These are phyloP conservation scores for Chalaropsis ovoidea DNA, from an alignment of 2,329 filamentous ascomycete genomes.

Conservation along the genomic window DNA sequence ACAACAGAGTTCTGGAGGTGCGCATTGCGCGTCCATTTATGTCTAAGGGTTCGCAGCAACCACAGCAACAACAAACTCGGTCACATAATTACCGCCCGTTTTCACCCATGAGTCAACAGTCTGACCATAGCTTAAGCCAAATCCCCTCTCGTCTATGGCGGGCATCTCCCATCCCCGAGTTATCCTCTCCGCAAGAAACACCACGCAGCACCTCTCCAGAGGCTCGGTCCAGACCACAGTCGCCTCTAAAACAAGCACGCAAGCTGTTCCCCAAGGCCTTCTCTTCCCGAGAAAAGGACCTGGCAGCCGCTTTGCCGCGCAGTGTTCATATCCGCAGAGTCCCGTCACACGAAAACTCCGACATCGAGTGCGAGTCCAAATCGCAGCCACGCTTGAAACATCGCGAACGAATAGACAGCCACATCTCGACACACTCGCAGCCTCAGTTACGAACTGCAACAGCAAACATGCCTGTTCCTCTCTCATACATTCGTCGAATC, in stretches of 20 bases:
- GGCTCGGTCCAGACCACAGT: not conserved
- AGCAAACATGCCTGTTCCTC: constrained; percentile 19
- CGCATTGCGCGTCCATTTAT: constrained; percentile 18
- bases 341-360: constrained; percentile 3
- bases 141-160: not conserved
- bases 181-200: not conserved
- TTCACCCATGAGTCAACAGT: constrained; percentile 5
- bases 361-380: constrained; percentile 12
- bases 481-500: constrained; percentile 17
- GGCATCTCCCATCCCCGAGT: constrained; percentile 10
- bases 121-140: not conserved
- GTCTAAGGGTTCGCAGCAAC: constrained; percentile 3
- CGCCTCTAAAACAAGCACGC: constrained; percentile 9
- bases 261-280: constrained; percentile 8
- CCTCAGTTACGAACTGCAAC: not conserved
- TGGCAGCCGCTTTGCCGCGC: not conserved
- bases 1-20: constrained; percentile 18
- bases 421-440: not conserved
- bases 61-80: constrained; percentile 1
- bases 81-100: constrained; percentile 3
- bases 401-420: not conserved
- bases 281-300: constrained; percentile 1
- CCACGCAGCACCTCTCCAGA: constrained; percentile 3
- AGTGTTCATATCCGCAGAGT: constrained; percentile 15
- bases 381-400: not conserved